Base-by-base conservation (phyloP, 768 basidiomycete genomes). In the Tephrocybe sp. region DNA sequence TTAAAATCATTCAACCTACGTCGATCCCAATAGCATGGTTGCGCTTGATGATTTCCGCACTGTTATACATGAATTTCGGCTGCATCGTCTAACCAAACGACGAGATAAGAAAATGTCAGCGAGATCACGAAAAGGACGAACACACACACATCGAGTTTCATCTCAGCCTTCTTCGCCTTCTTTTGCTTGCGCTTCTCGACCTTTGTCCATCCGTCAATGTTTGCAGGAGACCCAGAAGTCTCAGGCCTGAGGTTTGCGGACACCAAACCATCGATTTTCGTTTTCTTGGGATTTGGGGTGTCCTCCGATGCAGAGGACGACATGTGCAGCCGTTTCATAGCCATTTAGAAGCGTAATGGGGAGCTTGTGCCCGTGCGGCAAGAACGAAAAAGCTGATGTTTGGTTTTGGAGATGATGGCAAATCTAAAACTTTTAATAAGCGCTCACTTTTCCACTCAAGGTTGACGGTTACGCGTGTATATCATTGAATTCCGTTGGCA, bases 31-130 rank as follows among this genome's bases (percentile, higher is more conserved):
- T 78, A 34, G 90, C 85, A 58, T 85, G 78, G 32, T 79, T 83
- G 48, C 89, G 71, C 64, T 80, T 87, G 40, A 76, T 59, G 51
- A 95, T 94, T 54, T 92, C 91, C 12, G 72, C 70, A 57, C 84
- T 88, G 32, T 82, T 80, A 58, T 93, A 96, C 77, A 92, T 82
- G 66, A 96, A 95, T 50, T 79, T 70, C 0, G 92, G 89, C 34
- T 78, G 75, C n/a, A 70, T 75, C 12, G 71, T 65, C 78, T 85
- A 64, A 31, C 33, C 46, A 43, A n/a, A 12, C 36, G 12, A 19
- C 7, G 31, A 13, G 35, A 34, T 19, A 36, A 36, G 8, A 36
- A 23, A 8, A 55, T 58, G 59, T 61, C 53, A 31, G 16, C 16
- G 2, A 49, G 16, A 32, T n/a, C 11, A 36, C 26, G 32, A 20